Evolutionary conservation across 352 stramenopile genomes (phyloP), one percentile per base, ranked within the genome.

Genomic region (Globisporangium sylvaticum): DNA sequence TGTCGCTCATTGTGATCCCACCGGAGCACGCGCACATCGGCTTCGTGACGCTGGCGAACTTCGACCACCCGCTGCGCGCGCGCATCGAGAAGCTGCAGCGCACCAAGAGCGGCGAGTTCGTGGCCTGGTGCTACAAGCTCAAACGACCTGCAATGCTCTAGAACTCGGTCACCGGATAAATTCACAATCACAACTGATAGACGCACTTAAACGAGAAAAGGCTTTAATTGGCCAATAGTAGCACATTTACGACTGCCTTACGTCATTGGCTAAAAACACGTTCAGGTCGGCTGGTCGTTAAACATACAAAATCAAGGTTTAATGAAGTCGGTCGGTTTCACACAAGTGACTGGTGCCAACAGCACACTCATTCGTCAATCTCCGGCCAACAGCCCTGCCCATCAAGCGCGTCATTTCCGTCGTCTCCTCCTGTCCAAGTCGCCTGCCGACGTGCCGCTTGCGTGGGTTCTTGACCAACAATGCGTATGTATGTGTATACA

Each of bases 51-150:
- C 22, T 74, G 20, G 58, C 56, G 5, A 67, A 71, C 10, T 60
- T 76, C 7, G 31, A 66, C 18, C 37, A 73, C 27, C 67, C 60
- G 3, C 31, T 62, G 18, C 68, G 76, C 34, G 77, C 55, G 4
- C 48, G 73, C 4, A 39, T 77, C 29, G 63, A 81, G 50, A 50
- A 66, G 44, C 58, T 85, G 0, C 65, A 67, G 27, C 37, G 32
- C 8, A 83, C 73, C 37, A 84, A 81, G 64, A 69, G 70, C 24
- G 77, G 66, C 6, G 59, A 81, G 44, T 83, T 75, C 25, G 75
- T 81, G 32, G 27, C 6, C 22, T 58, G 56, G 56, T 62, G 56
- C 20, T 62, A 62, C 32, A 29, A 50, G 18, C 31, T 50, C 20
- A 34, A 58, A 20, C 27, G 32, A 32, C 2, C 31, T 32, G 15